These are phyloP conservation scores for Alternaria arbusti DNA, from an alignment of 2,329 filamentous ascomycete species.

Conservation along the genomic window DNA sequence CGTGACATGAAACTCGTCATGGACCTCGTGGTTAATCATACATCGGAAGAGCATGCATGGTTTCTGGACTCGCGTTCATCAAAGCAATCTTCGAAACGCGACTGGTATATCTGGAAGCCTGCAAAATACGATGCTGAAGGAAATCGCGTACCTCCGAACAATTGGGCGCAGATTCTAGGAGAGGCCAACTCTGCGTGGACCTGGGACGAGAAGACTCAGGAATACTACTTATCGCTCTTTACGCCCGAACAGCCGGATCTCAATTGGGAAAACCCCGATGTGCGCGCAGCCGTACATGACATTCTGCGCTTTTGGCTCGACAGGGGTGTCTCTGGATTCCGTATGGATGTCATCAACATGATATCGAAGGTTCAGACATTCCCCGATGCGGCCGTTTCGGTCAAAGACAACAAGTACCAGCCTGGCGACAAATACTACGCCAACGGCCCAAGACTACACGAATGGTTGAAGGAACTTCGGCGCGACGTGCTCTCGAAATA, in stretches of 20 bases:
- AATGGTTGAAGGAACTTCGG: slow-evolving; percentile 72
- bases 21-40: slow-evolving; percentile 53
- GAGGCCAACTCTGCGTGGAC: slow-evolving; percentile 67
- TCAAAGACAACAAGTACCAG: slow-evolving; percentile 50
- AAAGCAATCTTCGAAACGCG: slow-evolving; percentile 54
- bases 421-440: slow-evolving; percentile 62
- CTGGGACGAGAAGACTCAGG: slow-evolving; percentile 72
- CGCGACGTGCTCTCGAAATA: slow-evolving; percentile 64
- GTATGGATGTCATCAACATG: slow-evolving; percentile 50
- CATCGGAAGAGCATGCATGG: slow-evolving; percentile 58
- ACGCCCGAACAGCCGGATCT: slow-evolving; percentile 78
- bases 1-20: slow-evolving; percentile 49
- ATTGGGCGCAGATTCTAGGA: slow-evolving; percentile 69
- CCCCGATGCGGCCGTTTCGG: slow-evolving; percentile 33
- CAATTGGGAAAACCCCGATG: slow-evolving; percentile 77
- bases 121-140: slow-evolving; percentile 60
- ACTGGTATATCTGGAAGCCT: slow-evolving; percentile 64
- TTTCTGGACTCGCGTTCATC: slow-evolving; percentile 62
- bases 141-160: slow-evolving; percentile 73
- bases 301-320: slow-evolving; percentile 82
- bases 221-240: slow-evolving; percentile 81
- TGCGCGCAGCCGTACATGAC: slow-evolving; percentile 72
- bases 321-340: slow-evolving; percentile 64
- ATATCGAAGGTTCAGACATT: slow-evolving; percentile 44
- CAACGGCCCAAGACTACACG: slow-evolving; percentile 72